Percentiles rank a stretch among this genome's conserved stretches.
These are phyloP conservation scores for Breynia disticha DNA, from an alignment of 441 rosid genomes.

Conservation along the genomic window DNA sequence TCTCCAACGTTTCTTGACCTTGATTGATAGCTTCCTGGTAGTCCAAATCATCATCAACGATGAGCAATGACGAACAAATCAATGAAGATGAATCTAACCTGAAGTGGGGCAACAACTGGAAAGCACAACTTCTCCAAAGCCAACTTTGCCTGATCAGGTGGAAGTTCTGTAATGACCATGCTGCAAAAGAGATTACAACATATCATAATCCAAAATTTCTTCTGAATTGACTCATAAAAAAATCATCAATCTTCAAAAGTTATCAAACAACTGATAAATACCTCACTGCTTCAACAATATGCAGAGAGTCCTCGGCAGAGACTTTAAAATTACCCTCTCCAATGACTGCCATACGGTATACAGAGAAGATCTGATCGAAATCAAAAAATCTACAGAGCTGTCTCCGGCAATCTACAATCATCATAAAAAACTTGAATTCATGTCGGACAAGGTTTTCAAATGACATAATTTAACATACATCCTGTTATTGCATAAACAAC, in stretches of 20 bases:
- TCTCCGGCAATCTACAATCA: conserved; percentile 71
- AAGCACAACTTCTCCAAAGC: conserved; percentile 79
- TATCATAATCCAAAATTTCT: conserved; percentile 18
- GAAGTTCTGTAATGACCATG: conserved; percentile 93
- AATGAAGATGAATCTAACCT: conserved; percentile 38
- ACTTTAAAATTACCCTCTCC: conserved; percentile 83
- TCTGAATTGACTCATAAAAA: conserved; percentile 9
- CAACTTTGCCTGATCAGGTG: conserved; percentile 72
- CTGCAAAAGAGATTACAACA: conserved; percentile 41
- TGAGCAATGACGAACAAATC: conserved; percentile 14
- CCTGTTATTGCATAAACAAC: not conserved
- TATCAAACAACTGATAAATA: conserved; percentile 18
- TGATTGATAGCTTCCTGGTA: conserved; percentile 67
- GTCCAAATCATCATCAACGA: conserved; percentile 18
- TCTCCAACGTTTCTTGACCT: conserved; percentile 68
- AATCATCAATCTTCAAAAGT: conserved; percentile 11
- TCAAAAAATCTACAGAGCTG: conserved; percentile 78
- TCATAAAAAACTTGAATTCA: conserved; percentile 11
- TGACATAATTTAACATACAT: not conserved
- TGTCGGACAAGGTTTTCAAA: not conserved
- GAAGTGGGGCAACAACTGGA: conserved; percentile 79
- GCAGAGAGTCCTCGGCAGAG: conserved; percentile 86
- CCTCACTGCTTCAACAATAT: conserved; percentile 96
- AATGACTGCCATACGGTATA: conserved; percentile 73
- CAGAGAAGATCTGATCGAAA: conserved; percentile 63